Evolutionary conservation across 306 rosid species (phyloP), one percentile per base, ranked within the genome.

Genomic region (Herpetospermum pedunculosum): DNA sequence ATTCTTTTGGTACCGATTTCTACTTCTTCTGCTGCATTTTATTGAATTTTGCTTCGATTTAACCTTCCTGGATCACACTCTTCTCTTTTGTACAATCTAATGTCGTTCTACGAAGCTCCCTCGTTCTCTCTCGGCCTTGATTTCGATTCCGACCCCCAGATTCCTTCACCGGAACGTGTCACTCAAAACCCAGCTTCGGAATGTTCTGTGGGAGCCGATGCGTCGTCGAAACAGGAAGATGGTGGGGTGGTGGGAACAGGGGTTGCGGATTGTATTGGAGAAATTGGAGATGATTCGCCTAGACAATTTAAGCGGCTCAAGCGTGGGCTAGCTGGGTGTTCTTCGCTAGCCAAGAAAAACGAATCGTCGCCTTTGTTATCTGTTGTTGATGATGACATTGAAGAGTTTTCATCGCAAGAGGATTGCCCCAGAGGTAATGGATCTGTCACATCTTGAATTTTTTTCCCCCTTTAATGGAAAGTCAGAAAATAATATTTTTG

Each of bases 101-200:
- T 92, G 97, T 90, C 82, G 29, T 86, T 83, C 49, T 81, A 34
- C 9, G 93, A 84, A 38, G 70, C 81, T 70, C 98, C 98, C 0
- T 88, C 98, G 0, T 92, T 92, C 83, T 92, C 98, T 72, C 87
- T 92, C 14, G 96, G 97, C 6, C 70, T 90, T 75, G 96, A 89
- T 63, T 70, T 84, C 68, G 91, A 88, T 64, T 78, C 79, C 35
- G 81, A 85, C 77, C 77, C 84, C 55, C 81, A 76, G 46, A 16
- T 50, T 29, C 64, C 77, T 28, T 23, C 32, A 2, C 62, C 48
- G 12, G 70, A 77, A 18, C 34, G 15, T 35, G 47, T 53, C 29
- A 2, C 40, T 75, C 69, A 44, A 2, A 49, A 73, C 14, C 44
- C 72, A 19, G 69, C 82, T 80, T 72, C 76, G 0, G 70, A 2